Evolutionary conservation across 2,329 filamentous ascomycete genomes (phyloP).

Genomic region (Dryadomyces quercus-mongolicae): DNA sequence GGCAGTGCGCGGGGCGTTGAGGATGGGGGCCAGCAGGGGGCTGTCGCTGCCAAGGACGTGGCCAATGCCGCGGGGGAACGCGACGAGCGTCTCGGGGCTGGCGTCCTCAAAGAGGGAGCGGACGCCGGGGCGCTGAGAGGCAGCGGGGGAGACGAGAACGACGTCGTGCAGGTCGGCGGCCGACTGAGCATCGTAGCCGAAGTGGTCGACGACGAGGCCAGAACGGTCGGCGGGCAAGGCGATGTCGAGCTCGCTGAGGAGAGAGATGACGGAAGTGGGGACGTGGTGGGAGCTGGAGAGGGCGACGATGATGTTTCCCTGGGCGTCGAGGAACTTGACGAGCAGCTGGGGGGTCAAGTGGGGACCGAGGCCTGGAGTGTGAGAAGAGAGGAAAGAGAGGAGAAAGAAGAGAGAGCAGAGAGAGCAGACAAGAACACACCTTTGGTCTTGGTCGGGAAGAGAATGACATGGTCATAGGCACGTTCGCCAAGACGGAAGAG

Average conservation of each 20-base stretch:
- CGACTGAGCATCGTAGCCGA: constrained; percentile 73
- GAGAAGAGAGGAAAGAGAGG: not conserved
- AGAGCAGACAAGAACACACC: constrained; percentile 31
- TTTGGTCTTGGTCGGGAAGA: constrained; percentile 85
- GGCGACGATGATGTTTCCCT: constrained; percentile 83
- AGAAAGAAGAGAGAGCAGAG: not conserved
- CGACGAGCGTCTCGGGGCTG: constrained; percentile 45
- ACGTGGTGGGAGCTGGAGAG: constrained; percentile 62
- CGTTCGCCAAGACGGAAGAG: constrained; percentile 81
- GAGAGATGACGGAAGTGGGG: constrained; percentile 60
- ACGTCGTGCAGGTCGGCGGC: constrained; percentile 81
- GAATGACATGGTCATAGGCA: constrained; percentile 79
- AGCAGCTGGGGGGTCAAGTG: constrained; percentile 75
- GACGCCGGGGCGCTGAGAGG: constrained; percentile 52
- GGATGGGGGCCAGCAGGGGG: constrained; percentile 66
- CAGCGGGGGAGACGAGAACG: constrained; percentile 60
- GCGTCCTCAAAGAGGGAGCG: constrained; percentile 61
- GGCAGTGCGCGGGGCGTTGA: constrained; percentile 71
- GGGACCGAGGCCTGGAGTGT: constrained; percentile 62
- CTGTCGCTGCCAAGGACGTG: constrained; percentile 64
- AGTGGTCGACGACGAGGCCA: constrained; percentile 84
- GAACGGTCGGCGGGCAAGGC: constrained; percentile 76
- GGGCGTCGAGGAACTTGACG: constrained; percentile 77
- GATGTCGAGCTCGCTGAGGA: constrained; percentile 83
- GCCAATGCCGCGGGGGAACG: constrained; percentile 71